These are phyloP conservation scores for Salvia sclarea DNA, from an alignment of 305 asterid genomes.

Conservation along the genomic window DNA sequence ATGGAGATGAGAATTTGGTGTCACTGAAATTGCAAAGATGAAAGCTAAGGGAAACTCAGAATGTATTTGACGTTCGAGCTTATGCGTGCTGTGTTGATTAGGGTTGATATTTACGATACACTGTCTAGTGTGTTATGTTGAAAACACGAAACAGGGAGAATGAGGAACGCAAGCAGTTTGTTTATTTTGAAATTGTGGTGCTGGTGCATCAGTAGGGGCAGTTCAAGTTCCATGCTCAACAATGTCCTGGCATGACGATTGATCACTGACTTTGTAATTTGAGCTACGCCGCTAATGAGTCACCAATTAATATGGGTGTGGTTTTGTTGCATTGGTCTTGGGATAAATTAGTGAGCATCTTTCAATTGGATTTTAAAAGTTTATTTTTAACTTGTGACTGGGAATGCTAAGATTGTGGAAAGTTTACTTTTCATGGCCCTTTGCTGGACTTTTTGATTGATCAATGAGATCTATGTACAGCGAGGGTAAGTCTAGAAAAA, in stretches of 20 bases:
- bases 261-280: not conserved
- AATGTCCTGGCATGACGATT: not conserved
- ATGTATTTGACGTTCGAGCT: slow-evolving; percentile 11
- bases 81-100: not conserved
- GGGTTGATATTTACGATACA: not conserved
- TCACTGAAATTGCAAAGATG: slow-evolving; percentile 13
- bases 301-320: slow-evolving; percentile 1
- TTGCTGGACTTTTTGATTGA: slow-evolving; percentile 8
- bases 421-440: not conserved
- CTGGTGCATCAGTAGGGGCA: not conserved
- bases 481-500: not conserved
- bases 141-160: not conserved
- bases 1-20: slow-evolving; percentile 8
- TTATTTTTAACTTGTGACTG: not conserved
- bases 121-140: not conserved
- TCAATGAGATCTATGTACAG: slow-evolving; percentile 7
- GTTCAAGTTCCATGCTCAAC: not conserved
- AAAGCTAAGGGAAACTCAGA: not conserved
- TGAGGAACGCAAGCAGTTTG: not conserved
- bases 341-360: not conserved
- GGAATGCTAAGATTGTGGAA: not conserved
- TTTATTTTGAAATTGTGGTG: not conserved
- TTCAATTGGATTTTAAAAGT: not conserved
- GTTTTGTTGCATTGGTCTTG: slow-evolving; percentile 10
- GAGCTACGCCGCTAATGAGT: not conserved